Evolutionary conservation across 2,329 filamentous ascomycete genomes (phyloP), one percentile per base, ranked within the genome.

Genomic region (Elsinoe ampelina): DNA sequence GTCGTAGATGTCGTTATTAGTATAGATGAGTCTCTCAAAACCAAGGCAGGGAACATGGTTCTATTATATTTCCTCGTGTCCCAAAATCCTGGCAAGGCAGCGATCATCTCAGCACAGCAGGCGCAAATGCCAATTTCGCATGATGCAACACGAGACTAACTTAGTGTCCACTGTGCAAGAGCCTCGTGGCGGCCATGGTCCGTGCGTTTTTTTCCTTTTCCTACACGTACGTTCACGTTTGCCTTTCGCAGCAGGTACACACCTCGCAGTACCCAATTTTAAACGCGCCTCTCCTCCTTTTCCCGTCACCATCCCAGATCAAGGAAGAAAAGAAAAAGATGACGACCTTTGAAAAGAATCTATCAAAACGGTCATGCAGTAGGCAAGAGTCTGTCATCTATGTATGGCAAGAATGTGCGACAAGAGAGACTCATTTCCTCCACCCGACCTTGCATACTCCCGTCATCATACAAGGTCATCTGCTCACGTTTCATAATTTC

Each of bases 91-190:
- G 48, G 48, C 48, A 52, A 26, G 48, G 19, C 45, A 54, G 41
- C 36, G 32, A 51, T 26, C 34, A 8, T 19, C 39, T n/a, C n/a
- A n/a, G n/a, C n/a, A n/a, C 2, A 43, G 48, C 43, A 30, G 42
- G 32, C 39, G 19, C 34, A 35, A 39, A 47, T 39, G 39, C 47
- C 39, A 54, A 57, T 57, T 59, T 59, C 52, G 41, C 54, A 57
- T 59, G 58, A 59, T 59, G 58, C 58, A 59, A 59, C 54, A 45
- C 38, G 48, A 57, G 56, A 35, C 48, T 35, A 52, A 34, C n/a
- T n/a, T n/a, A n/a, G n/a, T n/a, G n/a, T n/a, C n/a, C n/a, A n/a
- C n/a, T 22, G 41, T 43, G 48, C 48, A 52, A 52, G 48, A 52
- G 48, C 48, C 48, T 52, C 48, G 48, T 38, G 48, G 48, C 48